phyloP scores from a whole-genome alignment of 1,139 yeast genomes.

The Candida pseudocylindracea region DNA sequence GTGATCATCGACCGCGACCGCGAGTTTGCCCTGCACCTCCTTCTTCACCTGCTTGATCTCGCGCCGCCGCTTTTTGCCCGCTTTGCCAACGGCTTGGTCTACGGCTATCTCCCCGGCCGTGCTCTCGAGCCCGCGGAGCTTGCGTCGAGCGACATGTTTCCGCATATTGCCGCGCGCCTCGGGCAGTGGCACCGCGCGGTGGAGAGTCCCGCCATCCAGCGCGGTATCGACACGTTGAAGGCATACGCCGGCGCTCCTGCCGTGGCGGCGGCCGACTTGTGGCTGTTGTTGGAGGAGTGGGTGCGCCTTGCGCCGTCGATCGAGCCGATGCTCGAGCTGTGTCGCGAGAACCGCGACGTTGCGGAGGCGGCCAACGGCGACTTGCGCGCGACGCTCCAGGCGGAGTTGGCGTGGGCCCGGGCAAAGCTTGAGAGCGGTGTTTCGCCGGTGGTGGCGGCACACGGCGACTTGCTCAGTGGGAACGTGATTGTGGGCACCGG shows the following conservation, averaged over 20 bases:
- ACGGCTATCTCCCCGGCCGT: slow-evolving; percentile 48
- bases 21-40: slow-evolving; percentile 51
- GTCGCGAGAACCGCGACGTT: too few species aligned
- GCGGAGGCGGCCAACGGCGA: slow-evolving; percentile 10
- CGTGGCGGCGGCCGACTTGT: slow-evolving; percentile 16
- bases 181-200: slow-evolving; percentile 50
- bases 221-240: slow-evolving; percentile 23
- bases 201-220: slow-evolving; percentile 21
- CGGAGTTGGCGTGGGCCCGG: slow-evolving; percentile 36
- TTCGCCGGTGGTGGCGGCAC: slow-evolving; percentile 41
- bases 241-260: slow-evolving; percentile 7
- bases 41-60: slow-evolving; percentile 32
- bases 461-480: slow-evolving; percentile 54
- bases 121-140: slow-evolving; percentile 37
- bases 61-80: slow-evolving; percentile 55
- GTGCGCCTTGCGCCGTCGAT: slow-evolving; percentile 26
- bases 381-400: slow-evolving; percentile 16
- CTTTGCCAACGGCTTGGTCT: slow-evolving; percentile 53
- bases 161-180: slow-evolving; percentile 39
- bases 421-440: slow-evolving; percentile 10
- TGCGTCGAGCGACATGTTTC: slow-evolving; percentile 21
- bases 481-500: slow-evolving; percentile 39
- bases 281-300: slow-evolving; percentile 45
- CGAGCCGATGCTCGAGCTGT: too few species aligned
- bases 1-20: slow-evolving; percentile 56